Conservation (phyloP, 2,329 filamentous ascomycete genomes). For the Epichloe sp. region DNA sequence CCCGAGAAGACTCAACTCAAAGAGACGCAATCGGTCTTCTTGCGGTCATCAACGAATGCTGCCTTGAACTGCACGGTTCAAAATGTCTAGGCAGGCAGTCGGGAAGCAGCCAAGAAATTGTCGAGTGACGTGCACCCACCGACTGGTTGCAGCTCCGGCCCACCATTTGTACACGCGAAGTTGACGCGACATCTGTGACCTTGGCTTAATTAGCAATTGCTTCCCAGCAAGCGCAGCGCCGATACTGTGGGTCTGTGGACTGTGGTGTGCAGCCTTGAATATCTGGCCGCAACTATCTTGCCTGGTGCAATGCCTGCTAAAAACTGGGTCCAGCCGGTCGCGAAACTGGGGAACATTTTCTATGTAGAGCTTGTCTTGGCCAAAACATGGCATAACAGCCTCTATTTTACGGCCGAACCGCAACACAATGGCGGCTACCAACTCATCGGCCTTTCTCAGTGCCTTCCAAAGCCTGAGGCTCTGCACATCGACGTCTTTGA, state of each 20-base stretch:
- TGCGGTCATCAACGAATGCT: constrained; percentile 12
- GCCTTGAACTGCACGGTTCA: constrained; percentile 7
- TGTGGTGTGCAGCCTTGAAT: constrained; percentile 9
- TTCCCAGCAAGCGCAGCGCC: background rate
- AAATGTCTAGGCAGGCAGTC: constrained; percentile 4
- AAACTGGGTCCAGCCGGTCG: background rate
- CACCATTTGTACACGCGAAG: constrained; percentile 24
- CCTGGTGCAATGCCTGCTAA: background rate
- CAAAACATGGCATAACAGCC: background rate
- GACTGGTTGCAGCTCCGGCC: constrained; percentile 3
- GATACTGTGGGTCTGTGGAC: background rate
- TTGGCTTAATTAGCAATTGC: constrained; percentile 21
- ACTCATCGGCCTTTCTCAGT: constrained; percentile 31
- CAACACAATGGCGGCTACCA: constrained; percentile 33
- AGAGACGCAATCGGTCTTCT: constrained; percentile 8
- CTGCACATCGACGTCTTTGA: constrained; percentile 25
- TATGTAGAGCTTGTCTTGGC: constrained; percentile 11
- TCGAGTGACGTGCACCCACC: constrained; percentile 21
- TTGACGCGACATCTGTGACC: constrained; percentile 32
- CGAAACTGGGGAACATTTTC: constrained; percentile 11
- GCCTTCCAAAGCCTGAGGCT: constrained; percentile 39
- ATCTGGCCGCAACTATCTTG: constrained; percentile 11
- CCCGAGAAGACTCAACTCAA: background rate
- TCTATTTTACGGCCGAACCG: constrained; percentile 9
- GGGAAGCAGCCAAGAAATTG: constrained; percentile 16